Evolutionary conservation across 257 asterid genomes (phyloP).

Genomic region (Solanum sejunctum): DNA sequence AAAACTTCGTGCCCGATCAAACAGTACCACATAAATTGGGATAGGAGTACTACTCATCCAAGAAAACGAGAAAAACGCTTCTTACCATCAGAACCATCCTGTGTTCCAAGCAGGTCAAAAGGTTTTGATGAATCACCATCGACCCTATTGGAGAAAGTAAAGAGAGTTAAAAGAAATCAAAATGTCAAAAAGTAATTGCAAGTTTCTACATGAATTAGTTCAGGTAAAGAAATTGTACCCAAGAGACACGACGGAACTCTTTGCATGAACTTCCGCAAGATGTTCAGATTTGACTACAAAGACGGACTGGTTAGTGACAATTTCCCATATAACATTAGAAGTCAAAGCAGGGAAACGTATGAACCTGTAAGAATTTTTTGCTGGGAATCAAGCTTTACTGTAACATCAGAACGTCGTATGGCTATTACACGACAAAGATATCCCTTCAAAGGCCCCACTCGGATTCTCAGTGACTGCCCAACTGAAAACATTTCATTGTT

Average conservation of each 20-base stretch:
- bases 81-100: conserved; percentile 62
- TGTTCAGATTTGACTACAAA: conserved; percentile 74
- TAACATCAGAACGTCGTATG: conserved; percentile 79
- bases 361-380: conserved; percentile 83
- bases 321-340: neutral
- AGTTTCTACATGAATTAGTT: neutral
- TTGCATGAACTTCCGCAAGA: conserved; percentile 78
- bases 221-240: conserved; percentile 35
- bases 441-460: conserved; percentile 94
- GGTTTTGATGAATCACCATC: conserved; percentile 44
- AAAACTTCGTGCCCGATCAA: neutral
- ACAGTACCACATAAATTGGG: neutral
- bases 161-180: neutral
- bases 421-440: conserved; percentile 85
- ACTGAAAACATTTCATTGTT: conserved; percentile 52
- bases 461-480: conserved; percentile 78
- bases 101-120: conserved; percentile 62
- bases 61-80: conserved; percentile 3
- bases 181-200: neutral
- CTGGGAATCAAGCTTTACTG: conserved; percentile 95
- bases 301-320: conserved; percentile 6
- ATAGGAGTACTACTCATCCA: neutral
- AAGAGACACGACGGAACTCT: conserved; percentile 35
- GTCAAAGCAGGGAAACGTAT: neutral
- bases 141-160: conserved; percentile 35